Evolutionary conservation across 306 rosid species (phyloP), one percentile per base, ranked within the genome.

Genomic region (Dryas drummondii): DNA sequence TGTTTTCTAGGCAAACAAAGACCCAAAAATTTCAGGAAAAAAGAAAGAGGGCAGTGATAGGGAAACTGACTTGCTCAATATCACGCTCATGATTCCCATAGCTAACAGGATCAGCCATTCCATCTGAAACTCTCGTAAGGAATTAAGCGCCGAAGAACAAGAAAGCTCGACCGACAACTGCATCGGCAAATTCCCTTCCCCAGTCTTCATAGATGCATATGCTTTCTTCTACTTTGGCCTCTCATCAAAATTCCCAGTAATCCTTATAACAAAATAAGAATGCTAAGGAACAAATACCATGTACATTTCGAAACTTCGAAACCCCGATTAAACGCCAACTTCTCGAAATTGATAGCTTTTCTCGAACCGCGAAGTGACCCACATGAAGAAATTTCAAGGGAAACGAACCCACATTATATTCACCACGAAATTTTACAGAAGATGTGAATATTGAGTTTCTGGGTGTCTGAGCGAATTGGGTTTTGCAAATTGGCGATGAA

Each of bases 71-170:
- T 78, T 90, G 96, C 73, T 91, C 97, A 68, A 83, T 22, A 82
- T 91, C 91, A 69, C 96, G 92, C 65, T 87, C 97, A 74, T 42
- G 56, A 79, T 84, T 87, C 60, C 88, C 90, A 86, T 48, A 71
- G 74, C 79, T 80, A 84, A 69, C 83, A 76, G 59, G 98, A 93
- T 93, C 91, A 86, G 98, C 97, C 98, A 93, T 93, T 91, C 98
- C 98, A 93, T 93, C 94, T 89, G 96, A 91, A 72, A 87, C 80
- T 68, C 67, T 52, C 71, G 83, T 54, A 76, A 85, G 87, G 80
- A 86, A 85, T 64, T n/a, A 82, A 77, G 86, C 84, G 73, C 77
- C 65, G 72, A 79, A 83, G 79, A 76, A 65, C 61, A 62, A 84
- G 79, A 73, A 82, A 89, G 87, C 84, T 86, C 88, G 80, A 85